phyloP scores from a whole-genome alignment of 345 rosid species.

The Populus pruinosa region DNA sequence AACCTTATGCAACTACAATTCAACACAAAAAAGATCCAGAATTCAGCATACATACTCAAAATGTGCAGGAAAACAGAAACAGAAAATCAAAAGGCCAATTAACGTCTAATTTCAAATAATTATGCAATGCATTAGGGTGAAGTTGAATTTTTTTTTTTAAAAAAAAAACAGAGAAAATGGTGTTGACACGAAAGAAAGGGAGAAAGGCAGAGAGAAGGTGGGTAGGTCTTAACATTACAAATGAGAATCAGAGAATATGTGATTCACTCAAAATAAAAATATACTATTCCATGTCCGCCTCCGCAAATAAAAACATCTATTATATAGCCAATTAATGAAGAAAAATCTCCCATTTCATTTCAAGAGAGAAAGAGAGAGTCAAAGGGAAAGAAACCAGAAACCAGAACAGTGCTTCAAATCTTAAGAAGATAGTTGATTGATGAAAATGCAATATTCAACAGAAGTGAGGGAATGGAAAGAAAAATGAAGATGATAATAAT shows the following conservation, averaged over 20 bases:
- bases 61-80: background rate
- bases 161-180: background rate
- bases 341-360: background rate
- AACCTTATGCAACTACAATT: background rate
- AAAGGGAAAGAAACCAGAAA: background rate
- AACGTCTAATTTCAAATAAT: background rate
- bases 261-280: conserved; percentile 4
- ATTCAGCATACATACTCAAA: background rate
- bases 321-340: background rate
- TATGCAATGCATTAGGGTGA: background rate
- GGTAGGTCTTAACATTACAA: conserved; percentile 9
- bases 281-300: conserved; percentile 10
- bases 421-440: background rate
- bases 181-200: background rate
- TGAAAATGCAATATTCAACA: background rate
- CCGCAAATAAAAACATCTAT: conserved; percentile 11
- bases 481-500: background rate
- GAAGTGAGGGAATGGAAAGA: background rate
- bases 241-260: background rate
- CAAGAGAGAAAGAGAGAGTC: background rate
- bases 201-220: conserved; percentile 13
- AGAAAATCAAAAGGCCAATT: conserved; percentile 3
- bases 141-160: background rate
- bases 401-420: background rate
- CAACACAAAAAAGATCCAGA: background rate